phyloP scores from a whole-genome alignment of 306 rosid genomes.

The Sicyos edulis region DNA sequence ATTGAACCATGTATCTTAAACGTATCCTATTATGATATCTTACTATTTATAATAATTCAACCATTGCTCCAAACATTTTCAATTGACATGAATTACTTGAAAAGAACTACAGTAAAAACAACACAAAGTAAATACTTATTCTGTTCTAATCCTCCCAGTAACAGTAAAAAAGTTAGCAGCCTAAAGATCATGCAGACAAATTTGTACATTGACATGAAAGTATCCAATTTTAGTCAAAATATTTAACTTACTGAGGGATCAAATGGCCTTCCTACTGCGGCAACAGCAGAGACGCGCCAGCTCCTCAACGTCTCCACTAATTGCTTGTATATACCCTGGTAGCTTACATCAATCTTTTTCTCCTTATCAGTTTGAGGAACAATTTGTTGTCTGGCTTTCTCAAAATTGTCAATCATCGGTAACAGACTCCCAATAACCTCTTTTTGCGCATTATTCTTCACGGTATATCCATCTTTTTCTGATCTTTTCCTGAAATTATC shows the following conservation, averaged over 20 bases:
- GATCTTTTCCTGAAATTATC: constrained; percentile 75
- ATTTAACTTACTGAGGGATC: constrained; percentile 67
- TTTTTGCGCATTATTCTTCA: constrained; percentile 54
- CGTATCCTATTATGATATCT: no score
- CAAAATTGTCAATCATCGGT: constrained; percentile 82
- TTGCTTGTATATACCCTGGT: constrained; percentile 92
- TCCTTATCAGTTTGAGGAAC: constrained; percentile 68
- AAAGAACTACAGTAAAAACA: background rate
- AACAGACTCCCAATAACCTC: constrained; percentile 63
- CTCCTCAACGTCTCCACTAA: constrained; percentile 78
- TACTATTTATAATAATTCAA: no score
- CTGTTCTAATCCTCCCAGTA: background rate
- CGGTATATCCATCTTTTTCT: constrained; percentile 54
- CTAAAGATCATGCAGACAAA: background rate
- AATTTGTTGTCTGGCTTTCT: constrained; percentile 61
- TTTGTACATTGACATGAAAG: constrained; percentile 4
- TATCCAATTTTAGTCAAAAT: background rate
- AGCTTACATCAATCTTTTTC: constrained; percentile 69
- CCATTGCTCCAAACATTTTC: no score
- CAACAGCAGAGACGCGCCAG: constrained; percentile 55
- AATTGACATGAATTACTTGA: constrained; percentile 5
- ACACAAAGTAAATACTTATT: background rate
- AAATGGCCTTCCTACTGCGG: constrained; percentile 80
- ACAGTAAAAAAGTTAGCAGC: background rate
- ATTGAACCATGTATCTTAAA: no score